Percentiles rank a stretch among this genome's conserved stretches.
phyloP scores from a whole-genome alignment of 108 stramenopile genomes.

The Seminavis robusta region DNA sequence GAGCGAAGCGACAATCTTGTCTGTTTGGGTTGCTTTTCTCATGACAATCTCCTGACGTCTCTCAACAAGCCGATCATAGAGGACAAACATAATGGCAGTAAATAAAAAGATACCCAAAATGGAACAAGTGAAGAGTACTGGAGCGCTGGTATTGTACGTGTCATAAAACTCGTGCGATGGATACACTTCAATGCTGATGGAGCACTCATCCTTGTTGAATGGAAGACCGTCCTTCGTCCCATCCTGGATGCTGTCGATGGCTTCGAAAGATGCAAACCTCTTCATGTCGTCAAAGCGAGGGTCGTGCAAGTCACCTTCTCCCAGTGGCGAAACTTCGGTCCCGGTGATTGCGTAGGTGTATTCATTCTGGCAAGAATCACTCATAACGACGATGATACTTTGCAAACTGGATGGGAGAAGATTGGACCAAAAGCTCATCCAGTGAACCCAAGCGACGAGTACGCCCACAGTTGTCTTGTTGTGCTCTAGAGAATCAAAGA shows the following conservation, averaged over 20 bases:
- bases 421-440: background rate
- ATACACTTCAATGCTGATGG: background rate
- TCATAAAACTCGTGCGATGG: background rate
- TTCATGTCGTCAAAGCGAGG: background rate
- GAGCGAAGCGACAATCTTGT: slow-evolving; percentile 16
- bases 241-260: no score
- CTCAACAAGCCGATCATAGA: slow-evolving; percentile 19
- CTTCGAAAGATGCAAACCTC: background rate
- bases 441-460: background rate
- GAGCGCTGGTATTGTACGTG: background rate
- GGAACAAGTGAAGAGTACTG: background rate
- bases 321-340: background rate
- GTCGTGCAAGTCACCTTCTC: background rate
- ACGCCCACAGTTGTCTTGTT: background rate
- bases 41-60: slow-evolving; percentile 13
- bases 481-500: no score
- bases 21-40: slow-evolving; percentile 7
- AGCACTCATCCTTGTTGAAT: background rate
- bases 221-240: no score
- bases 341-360: background rate
- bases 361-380: background rate
- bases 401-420: background rate
- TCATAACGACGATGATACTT: background rate
- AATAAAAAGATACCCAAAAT: slow-evolving; percentile 4
- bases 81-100: slow-evolving; percentile 7